Percentiles rank a stretch among this genome's conserved stretches.
These are phyloP conservation scores for Botryococcus braunii DNA, from an alignment of 163 green algal genomes.

Conservation along the genomic window DNA sequence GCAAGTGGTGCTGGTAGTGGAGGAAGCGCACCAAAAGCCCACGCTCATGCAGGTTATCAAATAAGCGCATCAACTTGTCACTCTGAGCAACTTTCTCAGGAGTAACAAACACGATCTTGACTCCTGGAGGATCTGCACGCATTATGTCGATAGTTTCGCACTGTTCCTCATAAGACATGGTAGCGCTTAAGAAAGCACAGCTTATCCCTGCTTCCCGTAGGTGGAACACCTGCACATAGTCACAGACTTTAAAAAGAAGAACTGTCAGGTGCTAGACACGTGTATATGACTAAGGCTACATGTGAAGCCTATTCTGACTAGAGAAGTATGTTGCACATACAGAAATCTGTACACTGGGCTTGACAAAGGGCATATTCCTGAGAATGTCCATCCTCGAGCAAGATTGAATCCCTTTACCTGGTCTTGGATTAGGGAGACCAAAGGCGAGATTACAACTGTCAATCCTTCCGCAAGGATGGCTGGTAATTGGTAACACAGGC, in stretches of 20 bases:
- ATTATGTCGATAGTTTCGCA: slow-evolving; percentile 31
- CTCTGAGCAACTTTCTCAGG: slow-evolving; percentile 74
- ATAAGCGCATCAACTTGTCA: slow-evolving; percentile 48
- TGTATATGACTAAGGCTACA: no score
- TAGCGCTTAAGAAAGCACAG: slow-evolving; percentile 35
- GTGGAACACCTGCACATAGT: slow-evolving; percentile 59
- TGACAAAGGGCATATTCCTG: no score
- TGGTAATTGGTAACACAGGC: slow-evolving; percentile 64
- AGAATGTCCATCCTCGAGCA: no score
- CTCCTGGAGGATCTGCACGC: slow-evolving; percentile 5
- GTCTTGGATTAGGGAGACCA: slow-evolving; percentile 91
- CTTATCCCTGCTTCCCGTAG: slow-evolving; percentile 54
- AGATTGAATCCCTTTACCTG: no score
- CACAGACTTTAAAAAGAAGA: neutral
- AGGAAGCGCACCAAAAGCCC: slow-evolving; percentile 52
- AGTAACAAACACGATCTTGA: slow-evolving; percentile 83
- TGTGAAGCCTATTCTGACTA: no score
- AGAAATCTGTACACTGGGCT: no score
- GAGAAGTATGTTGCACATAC: no score
- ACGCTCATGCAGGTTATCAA: slow-evolving; percentile 46
- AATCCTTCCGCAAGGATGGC: slow-evolving; percentile 56
- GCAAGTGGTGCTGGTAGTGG: no score
- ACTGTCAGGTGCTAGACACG: no score
- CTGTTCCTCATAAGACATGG: slow-evolving; percentile 40
- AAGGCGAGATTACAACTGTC: slow-evolving; percentile 86